Evolutionary conservation across 441 rosid species (phyloP), one percentile per base, ranked within the genome.

Genomic region (Hura crepitans): DNA sequence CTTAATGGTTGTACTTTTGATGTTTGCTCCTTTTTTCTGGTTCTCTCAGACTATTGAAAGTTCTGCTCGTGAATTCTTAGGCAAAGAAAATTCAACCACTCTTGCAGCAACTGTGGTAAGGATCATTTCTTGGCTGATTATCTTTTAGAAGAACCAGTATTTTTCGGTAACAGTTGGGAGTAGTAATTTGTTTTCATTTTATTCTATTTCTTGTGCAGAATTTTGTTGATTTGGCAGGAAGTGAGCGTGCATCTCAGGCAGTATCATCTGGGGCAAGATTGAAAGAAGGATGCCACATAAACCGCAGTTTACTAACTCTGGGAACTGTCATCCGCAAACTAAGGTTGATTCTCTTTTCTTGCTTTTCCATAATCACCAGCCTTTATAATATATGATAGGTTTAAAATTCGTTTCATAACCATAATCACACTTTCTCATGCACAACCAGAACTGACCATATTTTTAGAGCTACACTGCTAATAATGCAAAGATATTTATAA

Each of bases 161-260:
- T 30, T 68, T 28, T 56, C 2, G 15, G 20, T 23, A 23, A 51
- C 27, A 31, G 56, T 31, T 39, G 65, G 30, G 31, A 58, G 17
- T 55, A 25, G 37, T 35, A 57, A 22, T 37, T 33, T 35, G 4
- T n/a, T 54, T 13, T n/a, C 43, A 7, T 70, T 60, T 51, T 75
- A n/a, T 63, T 79, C 59, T n/a, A n/a, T n/a, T n/a, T n/a, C n/a
- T 60, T 47, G 62, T 77, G 78, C 85, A 92, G 97, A 95, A 92
- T 81, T 92, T 95, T 68, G 77, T 92, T 71, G 99, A 95, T 82
- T 78, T 95, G 76, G 99, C 98, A 15, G 96, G 97, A 65, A 92
- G 99, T 77, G 99, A 94, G 82, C 97, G 92, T 33, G 99, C 99
- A 72, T 94, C 97, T 54, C 97, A 94, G 82, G 81, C 99, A 60